Percentiles rank a stretch among this genome's conserved stretches.
These are phyloP conservation scores for Plasmodium gaboni DNA, from an alignment of 169 alveolate species.

Conservation along the genomic window DNA sequence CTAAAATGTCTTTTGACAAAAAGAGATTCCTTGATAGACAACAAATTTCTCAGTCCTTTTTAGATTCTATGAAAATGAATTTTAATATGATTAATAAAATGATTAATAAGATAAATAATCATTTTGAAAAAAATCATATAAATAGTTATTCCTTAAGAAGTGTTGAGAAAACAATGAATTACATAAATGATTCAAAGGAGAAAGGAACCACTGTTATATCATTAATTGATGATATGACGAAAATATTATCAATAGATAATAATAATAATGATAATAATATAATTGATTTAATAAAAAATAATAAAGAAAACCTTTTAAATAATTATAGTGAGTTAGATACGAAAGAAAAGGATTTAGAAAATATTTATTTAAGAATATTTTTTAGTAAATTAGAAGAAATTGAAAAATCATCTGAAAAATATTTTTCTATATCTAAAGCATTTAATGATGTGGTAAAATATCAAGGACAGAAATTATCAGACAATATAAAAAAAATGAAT, in stretches of 20 bases:
- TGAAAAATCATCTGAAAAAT: slow-evolving; percentile 12
- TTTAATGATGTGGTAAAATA: not conserved
- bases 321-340: slow-evolving; percentile 2
- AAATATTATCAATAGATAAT: not conserved
- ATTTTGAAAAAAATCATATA: not conserved
- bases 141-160: slow-evolving; percentile 1
- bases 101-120: slow-evolving; percentile 14
- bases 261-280: not conserved
- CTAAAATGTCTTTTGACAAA: slow-evolving; percentile 9
- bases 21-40: not conserved
- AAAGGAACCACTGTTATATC: not conserved
- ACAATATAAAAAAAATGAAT: not conserved
- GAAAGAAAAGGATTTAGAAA: slow-evolving; percentile 12
- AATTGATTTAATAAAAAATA: slow-evolving; percentile 14
- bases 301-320: slow-evolving; percentile 1
- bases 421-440: slow-evolving; percentile 1
- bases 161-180: slow-evolving; percentile 19
- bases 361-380: slow-evolving; percentile 3
- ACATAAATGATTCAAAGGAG: slow-evolving; percentile 8
- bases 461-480: slow-evolving; percentile 10
- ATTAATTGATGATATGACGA: slow-evolving; percentile 15
- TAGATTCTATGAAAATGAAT: slow-evolving; percentile 16
- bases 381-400: slow-evolving; percentile 25
- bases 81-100: slow-evolving; percentile 1
- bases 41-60: not conserved